phyloP scores from a whole-genome alignment of 768 basidiomycete genomes.

The Lentinula sp. region DNA sequence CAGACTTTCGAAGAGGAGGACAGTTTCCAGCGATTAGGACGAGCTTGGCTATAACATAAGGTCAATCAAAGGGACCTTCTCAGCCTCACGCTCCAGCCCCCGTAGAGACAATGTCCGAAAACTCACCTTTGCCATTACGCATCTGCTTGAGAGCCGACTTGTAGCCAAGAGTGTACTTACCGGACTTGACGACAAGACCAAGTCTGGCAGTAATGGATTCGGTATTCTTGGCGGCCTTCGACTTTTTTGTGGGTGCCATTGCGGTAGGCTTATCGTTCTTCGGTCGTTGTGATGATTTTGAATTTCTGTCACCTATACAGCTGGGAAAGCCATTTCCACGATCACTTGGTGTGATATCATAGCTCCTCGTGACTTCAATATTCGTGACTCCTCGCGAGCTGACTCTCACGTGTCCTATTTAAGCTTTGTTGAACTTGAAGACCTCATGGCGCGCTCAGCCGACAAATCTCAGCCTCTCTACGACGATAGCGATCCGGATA shows the following conservation, averaged over 20 bases:
- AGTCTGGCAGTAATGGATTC: conserved; percentile 92
- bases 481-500: conserved; percentile 26
- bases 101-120: conserved; percentile 42
- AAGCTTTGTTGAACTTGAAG: neutral
- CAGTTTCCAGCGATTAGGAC: conserved; percentile 98
- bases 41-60: conserved; percentile 74
- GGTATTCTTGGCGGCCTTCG: conserved; percentile 87
- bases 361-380: neutral
- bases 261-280: neutral
- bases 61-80: conserved; percentile 96
- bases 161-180: conserved; percentile 96
- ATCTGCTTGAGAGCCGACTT: conserved; percentile 98
- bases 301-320: neutral
- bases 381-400: neutral
- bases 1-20: conserved; percentile 97
- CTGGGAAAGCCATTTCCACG: neutral
- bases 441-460: conserved; percentile 9
- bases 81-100: conserved; percentile 98
- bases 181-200: conserved; percentile 97
- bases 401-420: conserved; percentile 5
- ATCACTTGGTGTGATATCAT: neutral
- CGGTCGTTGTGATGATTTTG: neutral
- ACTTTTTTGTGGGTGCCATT: conserved; percentile 95
- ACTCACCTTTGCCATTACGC: conserved; percentile 95
- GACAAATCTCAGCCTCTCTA: conserved; percentile 25